Conservation (phyloP, 2,329 filamentous ascomycete genomes). For the Golovinomyces cichoracearum region DNA sequence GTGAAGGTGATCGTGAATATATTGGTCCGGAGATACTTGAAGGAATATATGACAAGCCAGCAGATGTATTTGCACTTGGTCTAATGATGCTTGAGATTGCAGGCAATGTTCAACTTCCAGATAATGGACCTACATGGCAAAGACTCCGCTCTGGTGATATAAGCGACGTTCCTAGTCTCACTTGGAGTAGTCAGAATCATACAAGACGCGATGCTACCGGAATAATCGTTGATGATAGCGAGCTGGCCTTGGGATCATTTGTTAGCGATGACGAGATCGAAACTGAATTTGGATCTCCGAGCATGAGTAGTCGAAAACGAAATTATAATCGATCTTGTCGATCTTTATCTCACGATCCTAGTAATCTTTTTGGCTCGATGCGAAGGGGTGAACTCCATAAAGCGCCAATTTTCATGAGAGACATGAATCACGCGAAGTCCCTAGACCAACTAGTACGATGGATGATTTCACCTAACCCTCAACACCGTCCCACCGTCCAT, state of each 20-base stretch:
- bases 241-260: slow-evolving; percentile 12
- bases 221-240: slow-evolving; percentile 26
- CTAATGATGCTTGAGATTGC: slow-evolving; percentile 88
- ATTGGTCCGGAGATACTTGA: slow-evolving; percentile 79
- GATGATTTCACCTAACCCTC: slow-evolving; percentile 62
- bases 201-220: slow-evolving; percentile 51
- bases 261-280: slow-evolving; percentile 19
- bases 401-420: slow-evolving; percentile 74
- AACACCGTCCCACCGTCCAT: slow-evolving; percentile 44
- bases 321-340: slow-evolving; percentile 10
- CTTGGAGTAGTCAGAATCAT: slow-evolving; percentile 46
- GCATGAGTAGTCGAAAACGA: slow-evolving; percentile 12
- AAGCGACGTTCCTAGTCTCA: slow-evolving; percentile 66
- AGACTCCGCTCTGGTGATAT: slow-evolving; percentile 73
- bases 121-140: slow-evolving; percentile 79
- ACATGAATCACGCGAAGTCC: slow-evolving; percentile 43
- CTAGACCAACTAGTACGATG: slow-evolving; percentile 62
- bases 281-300: slow-evolving; percentile 17
- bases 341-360: slow-evolving; percentile 14
- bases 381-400: slow-evolving; percentile 31
- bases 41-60: slow-evolving; percentile 67
- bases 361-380: slow-evolving; percentile 17
- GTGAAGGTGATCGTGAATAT: slow-evolving; percentile 88
- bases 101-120: slow-evolving; percentile 75
- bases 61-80: slow-evolving; percentile 81